Evolutionary conservation across 148 eudicot genomes (phyloP).

Genomic region (Spergularia bocconei): DNA sequence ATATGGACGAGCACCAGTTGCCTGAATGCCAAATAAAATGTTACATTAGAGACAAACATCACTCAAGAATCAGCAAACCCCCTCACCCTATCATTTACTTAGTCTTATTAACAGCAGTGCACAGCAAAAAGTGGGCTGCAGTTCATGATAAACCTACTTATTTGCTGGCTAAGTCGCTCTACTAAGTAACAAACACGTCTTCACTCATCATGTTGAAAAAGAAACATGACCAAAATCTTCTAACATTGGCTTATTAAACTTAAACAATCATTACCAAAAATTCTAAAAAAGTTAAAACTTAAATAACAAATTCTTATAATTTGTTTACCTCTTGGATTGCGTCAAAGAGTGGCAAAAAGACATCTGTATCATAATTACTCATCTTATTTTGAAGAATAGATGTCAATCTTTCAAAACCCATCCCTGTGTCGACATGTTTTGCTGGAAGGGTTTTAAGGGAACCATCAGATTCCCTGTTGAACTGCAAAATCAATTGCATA

Average conservation of each 20-base stretch:
- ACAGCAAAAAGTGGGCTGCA: neutral
- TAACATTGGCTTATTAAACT: neutral
- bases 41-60: slow-evolving; percentile 1
- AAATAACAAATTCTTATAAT: neutral
- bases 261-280: neutral
- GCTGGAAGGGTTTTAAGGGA: slow-evolving; percentile 79
- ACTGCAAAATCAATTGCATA: slow-evolving; percentile 44
- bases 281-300: too few relatives aligned
- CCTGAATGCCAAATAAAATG: slow-evolving; percentile 36
- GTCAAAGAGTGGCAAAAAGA: slow-evolving; percentile 83
- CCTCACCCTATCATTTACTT: too few relatives aligned
- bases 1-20: slow-evolving; percentile 76
- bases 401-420: slow-evolving; percentile 98
- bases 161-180: too few relatives aligned
- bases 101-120: too few relatives aligned
- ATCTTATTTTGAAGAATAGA: slow-evolving; percentile 94
- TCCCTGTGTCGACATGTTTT: slow-evolving; percentile 94
- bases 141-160: neutral
- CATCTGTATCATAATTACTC: slow-evolving; percentile 99
- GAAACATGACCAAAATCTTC: neutral
- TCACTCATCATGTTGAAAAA: neutral
- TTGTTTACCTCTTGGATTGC: slow-evolving; percentile 75
- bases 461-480: slow-evolving; percentile 87
- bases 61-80: neutral
- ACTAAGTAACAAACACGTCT: neutral